A percentile compares a stretch with the other conserved stretches of the same genome.
These are phyloP conservation scores for Paracoccidioides brasiliensis DNA, from an alignment of 2,329 filamentous ascomycete genomes.

Conservation along the genomic window DNA sequence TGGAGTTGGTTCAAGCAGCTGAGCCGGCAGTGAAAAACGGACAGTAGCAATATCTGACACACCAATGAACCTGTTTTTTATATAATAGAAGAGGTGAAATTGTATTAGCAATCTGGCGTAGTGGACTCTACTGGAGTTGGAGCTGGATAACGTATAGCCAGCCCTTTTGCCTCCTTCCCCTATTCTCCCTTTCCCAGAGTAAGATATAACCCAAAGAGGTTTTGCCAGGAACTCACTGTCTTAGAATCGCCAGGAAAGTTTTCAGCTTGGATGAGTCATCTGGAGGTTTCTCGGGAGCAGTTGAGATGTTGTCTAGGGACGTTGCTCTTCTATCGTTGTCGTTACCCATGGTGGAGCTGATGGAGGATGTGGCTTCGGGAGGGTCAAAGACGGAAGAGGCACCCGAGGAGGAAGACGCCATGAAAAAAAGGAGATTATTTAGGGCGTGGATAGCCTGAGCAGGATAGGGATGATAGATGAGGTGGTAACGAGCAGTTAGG, in stretches of 20 bases:
- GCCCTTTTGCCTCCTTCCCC: not conserved
- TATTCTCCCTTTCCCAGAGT: not conserved
- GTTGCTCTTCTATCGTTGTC: not conserved
- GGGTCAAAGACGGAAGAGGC: conserved; percentile 1
- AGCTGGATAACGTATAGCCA: no score
- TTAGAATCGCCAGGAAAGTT: conserved; percentile 76
- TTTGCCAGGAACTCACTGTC: conserved; percentile 50
- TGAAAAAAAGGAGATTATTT: not conserved
- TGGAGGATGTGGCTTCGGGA: not conserved
- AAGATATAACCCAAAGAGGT: not conserved
- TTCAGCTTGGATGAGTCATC: conserved; percentile 81
- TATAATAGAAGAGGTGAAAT: conserved; percentile 7
- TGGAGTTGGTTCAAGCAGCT: conserved; percentile 87
- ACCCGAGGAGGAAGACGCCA: conserved; percentile 1
- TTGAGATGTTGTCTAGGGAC: conserved; percentile 1
- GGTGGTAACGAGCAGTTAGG: no score
- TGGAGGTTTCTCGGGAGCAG: conserved; percentile 40
- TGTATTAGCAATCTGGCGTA: conserved; percentile 1
- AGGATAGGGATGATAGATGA: not conserved
- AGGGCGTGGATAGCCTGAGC: not conserved
- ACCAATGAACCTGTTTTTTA: conserved; percentile 64
- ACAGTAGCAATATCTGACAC: conserved; percentile 91
- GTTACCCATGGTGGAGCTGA: conserved; percentile 6
- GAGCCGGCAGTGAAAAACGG: conserved; percentile 88
- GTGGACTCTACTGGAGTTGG: no score